A percentile compares a stretch with the other conserved stretches of the same genome.
Evolutionary conservation across 2,329 filamentous ascomycete species (phyloP).

Genomic region (Escovopsis sp.): DNA sequence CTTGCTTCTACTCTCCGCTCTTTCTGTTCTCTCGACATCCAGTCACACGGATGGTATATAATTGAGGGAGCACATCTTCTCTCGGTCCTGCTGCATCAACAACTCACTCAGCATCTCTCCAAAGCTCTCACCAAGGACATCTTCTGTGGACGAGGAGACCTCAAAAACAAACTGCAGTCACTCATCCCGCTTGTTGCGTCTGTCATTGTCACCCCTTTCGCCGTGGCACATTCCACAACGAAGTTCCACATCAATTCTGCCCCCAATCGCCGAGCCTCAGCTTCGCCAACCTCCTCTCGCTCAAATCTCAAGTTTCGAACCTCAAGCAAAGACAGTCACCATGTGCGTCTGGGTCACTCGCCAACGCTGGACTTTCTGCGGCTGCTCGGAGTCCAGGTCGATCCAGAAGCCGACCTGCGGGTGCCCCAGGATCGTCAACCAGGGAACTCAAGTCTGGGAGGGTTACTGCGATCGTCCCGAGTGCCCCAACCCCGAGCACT

Average conservation of each 20-base stretch:
- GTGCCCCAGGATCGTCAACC: constrained; percentile 15
- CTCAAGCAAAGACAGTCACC: constrained; percentile 6
- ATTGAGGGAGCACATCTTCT: constrained; percentile 4
- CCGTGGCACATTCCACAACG: not conserved
- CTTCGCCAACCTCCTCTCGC: not conserved
- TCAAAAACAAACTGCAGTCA: too few relatives aligned
- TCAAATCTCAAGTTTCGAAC: not conserved
- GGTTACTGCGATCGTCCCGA: constrained; percentile 17
- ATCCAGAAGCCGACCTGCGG: constrained; percentile 15
- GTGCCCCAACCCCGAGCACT: constrained; percentile 17
- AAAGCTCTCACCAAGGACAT: not conserved
- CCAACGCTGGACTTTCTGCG: constrained; percentile 18
- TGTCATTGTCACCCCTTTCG: not conserved
- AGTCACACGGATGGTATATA: constrained; percentile 6
- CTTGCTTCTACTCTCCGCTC: too few relatives aligned
- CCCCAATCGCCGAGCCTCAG: not conserved
- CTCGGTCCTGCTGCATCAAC: constrained; percentile 1
- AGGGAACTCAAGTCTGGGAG: constrained; percentile 17
- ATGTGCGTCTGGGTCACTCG: constrained; percentile 22
- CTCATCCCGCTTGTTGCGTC: too few relatives aligned
- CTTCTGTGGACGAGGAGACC: not conserved
- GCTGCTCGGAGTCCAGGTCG: constrained; percentile 13
- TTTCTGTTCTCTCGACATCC: not conserved
- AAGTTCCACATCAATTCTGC: not conserved
- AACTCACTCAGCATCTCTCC: constrained; percentile 1